Conservation (phyloP, 768 basidiomycete genomes). For the Rhizopogon roseolus region DNA sequence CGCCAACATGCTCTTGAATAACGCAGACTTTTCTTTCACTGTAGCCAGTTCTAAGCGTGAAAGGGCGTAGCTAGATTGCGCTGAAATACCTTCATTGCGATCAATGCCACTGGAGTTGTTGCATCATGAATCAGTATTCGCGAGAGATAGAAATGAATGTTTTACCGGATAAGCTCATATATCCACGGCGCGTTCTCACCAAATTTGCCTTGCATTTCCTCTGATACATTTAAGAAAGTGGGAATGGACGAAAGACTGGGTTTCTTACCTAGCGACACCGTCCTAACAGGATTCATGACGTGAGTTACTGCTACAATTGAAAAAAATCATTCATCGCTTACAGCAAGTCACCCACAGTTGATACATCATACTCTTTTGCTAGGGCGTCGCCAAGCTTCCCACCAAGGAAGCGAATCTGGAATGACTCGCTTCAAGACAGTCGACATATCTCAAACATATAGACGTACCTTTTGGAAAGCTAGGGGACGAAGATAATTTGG, state of each 20-base stretch:
- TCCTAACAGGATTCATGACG: constrained; percentile 26
- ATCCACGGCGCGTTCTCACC: constrained; percentile 88
- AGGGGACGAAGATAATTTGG: constrained; percentile 80
- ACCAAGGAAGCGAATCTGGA: constrained; percentile 87
- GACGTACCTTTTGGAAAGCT: constrained; percentile 76
- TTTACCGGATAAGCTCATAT: constrained; percentile 82
- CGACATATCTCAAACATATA: neutral
- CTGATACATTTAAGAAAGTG: constrained; percentile 29
- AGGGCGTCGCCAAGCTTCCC: constrained; percentile 91
- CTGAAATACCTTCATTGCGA: constrained; percentile 67
- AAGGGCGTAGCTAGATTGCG: neutral
- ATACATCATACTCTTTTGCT: constrained; percentile 83
- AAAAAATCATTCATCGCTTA: constrained; percentile 33
- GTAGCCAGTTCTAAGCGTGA: constrained; percentile 7
- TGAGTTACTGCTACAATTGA: neutral
- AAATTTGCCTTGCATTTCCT: constrained; percentile 76
- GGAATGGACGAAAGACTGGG: neutral
- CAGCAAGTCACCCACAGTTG: constrained; percentile 89
- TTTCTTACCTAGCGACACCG: constrained; percentile 50
- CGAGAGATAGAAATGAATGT: neutral
- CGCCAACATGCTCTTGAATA: constrained; percentile 91
- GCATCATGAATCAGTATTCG: neutral
- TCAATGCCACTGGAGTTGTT: constrained; percentile 67
- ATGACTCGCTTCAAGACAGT: neutral
- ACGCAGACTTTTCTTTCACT: constrained; percentile 82